A percentile compares a stretch with the other conserved stretches of the same genome.
These are phyloP conservation scores for Millerago galiae DNA, from an alignment of 805 yeast genomes.

Conservation along the genomic window DNA sequence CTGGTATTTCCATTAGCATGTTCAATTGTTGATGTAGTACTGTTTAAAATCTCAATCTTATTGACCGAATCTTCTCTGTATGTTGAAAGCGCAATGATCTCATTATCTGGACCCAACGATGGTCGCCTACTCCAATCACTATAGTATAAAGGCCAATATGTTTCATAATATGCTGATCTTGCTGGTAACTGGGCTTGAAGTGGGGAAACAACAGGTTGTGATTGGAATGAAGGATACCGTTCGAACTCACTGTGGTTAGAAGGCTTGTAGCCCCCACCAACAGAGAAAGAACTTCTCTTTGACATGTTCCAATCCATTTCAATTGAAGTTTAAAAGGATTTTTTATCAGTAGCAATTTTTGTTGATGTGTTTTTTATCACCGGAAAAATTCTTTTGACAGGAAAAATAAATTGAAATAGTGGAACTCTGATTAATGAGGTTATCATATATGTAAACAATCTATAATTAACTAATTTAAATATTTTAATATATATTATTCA, in stretches of 20 bases:
- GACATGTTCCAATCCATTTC: constrained; percentile 22
- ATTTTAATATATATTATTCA: too few species aligned
- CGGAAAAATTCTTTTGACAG: too few species aligned
- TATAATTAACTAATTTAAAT: too few species aligned
- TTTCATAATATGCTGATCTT: constrained; percentile 38
- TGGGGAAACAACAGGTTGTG: constrained; percentile 9
- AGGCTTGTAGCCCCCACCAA: constrained; percentile 17
- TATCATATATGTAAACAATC: too few species aligned
- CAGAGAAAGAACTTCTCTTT: constrained; percentile 24
- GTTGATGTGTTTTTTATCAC: too few species aligned
- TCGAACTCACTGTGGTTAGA: constrained; percentile 11
- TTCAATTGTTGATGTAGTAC: constrained; percentile 21
- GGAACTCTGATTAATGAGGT: too few species aligned
- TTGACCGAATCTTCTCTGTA: constrained; percentile 75
- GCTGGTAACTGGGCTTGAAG: constrained; percentile 21
- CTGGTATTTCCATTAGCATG: constrained; percentile 20
- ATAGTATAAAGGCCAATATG: constrained; percentile 43
- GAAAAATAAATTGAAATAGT: too few species aligned
- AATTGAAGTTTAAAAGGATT: too few species aligned
- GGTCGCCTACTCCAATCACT: constrained; percentile 44
- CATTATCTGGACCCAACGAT: constrained; percentile 27
- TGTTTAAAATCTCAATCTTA: constrained; percentile 47
- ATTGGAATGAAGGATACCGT: constrained; percentile 9
- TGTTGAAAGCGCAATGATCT: constrained; percentile 62
- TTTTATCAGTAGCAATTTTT: too few species aligned